These are phyloP conservation scores for Elongisporangium undulatum DNA, from an alignment of 352 stramenopile genomes.

Conservation along the genomic window DNA sequence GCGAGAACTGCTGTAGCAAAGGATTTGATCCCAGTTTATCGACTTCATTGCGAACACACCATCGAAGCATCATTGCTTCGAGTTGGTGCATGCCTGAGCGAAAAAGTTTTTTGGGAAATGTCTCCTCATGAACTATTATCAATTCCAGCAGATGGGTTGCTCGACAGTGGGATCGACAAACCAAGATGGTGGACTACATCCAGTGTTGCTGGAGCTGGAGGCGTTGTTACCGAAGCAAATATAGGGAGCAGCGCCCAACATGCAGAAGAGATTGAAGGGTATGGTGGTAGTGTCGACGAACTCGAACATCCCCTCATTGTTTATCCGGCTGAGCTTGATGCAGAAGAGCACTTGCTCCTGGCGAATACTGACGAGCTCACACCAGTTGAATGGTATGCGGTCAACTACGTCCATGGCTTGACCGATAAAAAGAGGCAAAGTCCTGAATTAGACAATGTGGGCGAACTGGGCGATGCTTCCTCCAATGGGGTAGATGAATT, in stretches of 20 bases:
- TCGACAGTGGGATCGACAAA: conserved; percentile 47
- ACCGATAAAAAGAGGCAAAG: conserved; percentile 54
- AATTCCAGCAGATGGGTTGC: conserved; percentile 37
- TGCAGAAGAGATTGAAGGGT: conserved; percentile 43
- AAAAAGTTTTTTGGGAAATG: conserved; percentile 81
- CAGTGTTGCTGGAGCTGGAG: conserved; percentile 25
- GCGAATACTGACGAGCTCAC: conserved; percentile 81
- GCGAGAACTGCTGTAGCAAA: conserved; percentile 49
- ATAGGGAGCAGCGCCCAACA: conserved; percentile 22
- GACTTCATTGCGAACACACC: conserved; percentile 77
- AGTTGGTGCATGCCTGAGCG: conserved; percentile 60
- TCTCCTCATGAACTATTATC: conserved; percentile 61
- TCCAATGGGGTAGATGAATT: neutral
- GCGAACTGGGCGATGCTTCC: neutral
- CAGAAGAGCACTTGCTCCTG: conserved; percentile 77
- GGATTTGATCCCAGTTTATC: conserved; percentile 60
- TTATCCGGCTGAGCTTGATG: conserved; percentile 63
- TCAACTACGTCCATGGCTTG: conserved; percentile 63
- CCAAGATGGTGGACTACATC: conserved; percentile 63
- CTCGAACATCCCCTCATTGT: conserved; percentile 45
- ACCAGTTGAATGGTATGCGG: conserved; percentile 82
- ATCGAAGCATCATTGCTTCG: conserved; percentile 74
- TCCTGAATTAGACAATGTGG: neutral
- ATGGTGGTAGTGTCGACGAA: conserved; percentile 35
- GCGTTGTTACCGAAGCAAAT: conserved; percentile 13